A percentile compares a stretch with the other conserved stretches of the same genome.
Conservation (phyloP, 2,329 filamentous ascomycete species). For the Diplodia mutila region DNA sequence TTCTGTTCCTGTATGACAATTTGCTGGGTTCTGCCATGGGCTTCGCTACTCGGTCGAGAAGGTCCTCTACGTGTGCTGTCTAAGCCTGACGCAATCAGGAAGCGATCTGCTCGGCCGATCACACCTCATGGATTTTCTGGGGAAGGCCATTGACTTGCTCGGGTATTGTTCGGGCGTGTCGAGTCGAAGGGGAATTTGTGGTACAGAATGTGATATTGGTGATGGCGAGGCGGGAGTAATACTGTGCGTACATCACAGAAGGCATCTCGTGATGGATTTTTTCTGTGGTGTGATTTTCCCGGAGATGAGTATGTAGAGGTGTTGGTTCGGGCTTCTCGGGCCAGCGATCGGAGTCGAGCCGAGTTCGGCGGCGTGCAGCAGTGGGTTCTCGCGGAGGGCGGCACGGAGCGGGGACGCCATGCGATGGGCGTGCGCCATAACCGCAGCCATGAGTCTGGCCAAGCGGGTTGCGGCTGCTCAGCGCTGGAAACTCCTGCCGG, state of each 20-base stretch:
- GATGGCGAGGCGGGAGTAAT: not conserved
- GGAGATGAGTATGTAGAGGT: not conserved
- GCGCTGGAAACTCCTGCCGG: slow-evolving; percentile 10
- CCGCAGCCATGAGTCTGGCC: not conserved
- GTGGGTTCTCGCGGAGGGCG: slow-evolving; percentile 5
- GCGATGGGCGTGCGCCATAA: not conserved
- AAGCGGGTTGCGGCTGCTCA: not conserved
- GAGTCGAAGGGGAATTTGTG: not conserved
- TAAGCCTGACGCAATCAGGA: not conserved
- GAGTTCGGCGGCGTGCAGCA: slow-evolving; percentile 1
- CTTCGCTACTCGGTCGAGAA: not conserved
- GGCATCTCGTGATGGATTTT: not conserved
- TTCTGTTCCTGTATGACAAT: not conserved
- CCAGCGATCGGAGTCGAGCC: not conserved
- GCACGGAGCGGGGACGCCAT: slow-evolving; percentile 6
- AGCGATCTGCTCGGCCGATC: not conserved
- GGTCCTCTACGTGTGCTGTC: too few relatives aligned
- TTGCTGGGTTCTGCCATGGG: not conserved
- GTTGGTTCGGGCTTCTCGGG: not conserved
- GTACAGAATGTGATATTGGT: not conserved
- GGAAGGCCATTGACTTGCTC: not conserved
- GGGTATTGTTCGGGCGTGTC: slow-evolving; percentile 7
- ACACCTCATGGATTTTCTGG: not conserved
- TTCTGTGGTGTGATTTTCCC: not conserved
- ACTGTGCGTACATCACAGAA: too few relatives aligned